Conservation (phyloP, 2,329 filamentous ascomycete genomes). For the Thielaviopsis euricoi region DNA sequence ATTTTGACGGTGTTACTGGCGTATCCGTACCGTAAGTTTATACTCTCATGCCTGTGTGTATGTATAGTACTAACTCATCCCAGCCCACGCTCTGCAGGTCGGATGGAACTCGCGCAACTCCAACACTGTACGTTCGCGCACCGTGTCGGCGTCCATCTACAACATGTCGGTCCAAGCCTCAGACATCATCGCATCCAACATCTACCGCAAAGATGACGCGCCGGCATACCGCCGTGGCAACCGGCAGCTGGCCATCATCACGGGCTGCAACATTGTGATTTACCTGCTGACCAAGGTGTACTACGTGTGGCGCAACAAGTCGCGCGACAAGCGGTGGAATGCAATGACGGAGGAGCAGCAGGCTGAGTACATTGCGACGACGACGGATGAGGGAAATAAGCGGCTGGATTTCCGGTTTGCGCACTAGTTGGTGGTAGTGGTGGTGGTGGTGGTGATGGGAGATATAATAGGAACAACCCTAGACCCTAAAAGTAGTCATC, state of each 20-base stretch:
- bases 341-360: slow-evolving; percentile 27
- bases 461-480: background rate
- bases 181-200: slow-evolving; percentile 20
- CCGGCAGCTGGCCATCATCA: slow-evolving; percentile 30
- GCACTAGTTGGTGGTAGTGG: slow-evolving; percentile 15
- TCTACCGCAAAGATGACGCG: slow-evolving; percentile 26
- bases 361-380: slow-evolving; percentile 20
- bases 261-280: slow-evolving; percentile 29
- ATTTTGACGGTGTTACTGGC: slow-evolving; percentile 21
- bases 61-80: slow-evolving; percentile 17
- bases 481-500: background rate
- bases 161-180: slow-evolving; percentile 27
- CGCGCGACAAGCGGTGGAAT: slow-evolving; percentile 28
- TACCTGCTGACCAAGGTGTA: slow-evolving; percentile 34
- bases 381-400: slow-evolving; percentile 28
- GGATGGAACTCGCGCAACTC: slow-evolving; percentile 41
- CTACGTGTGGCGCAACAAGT: slow-evolving; percentile 32
- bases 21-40: slow-evolving; percentile 18
- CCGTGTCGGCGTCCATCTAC: slow-evolving; percentile 40
- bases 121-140: slow-evolving; percentile 39
- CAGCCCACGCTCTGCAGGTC: slow-evolving; percentile 35
- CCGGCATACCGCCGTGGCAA: slow-evolving; percentile 27
- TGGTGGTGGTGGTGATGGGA: too few relatives aligned
- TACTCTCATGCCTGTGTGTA: background rate
- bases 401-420: slow-evolving; percentile 27